Evolutionary conservation across 352 stramenopile species (phyloP), one percentile per base, ranked within the genome.

Genomic region (Globisporangium abappressorium): DNA sequence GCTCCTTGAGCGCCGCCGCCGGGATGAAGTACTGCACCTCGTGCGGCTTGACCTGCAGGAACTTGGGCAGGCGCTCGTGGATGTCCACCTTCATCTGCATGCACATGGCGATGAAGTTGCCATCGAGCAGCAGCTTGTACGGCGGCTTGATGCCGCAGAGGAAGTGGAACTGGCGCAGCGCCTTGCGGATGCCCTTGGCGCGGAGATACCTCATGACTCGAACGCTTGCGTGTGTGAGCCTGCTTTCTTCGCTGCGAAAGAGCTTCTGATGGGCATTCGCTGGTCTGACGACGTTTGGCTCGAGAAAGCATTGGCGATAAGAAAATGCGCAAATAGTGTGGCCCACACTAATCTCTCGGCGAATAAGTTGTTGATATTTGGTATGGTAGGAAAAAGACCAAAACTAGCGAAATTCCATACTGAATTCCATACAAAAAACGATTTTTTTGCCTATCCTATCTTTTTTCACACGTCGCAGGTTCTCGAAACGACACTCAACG

Each of bases 61-160:
- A 90, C 70, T 92, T 92, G 60, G 88, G 80, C 71, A 95, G 58
- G 51, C 88, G 85, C 71, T 90, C 85, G 24, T 75, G 79, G 30
- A 94, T 70, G 71, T 93, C 83, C 33, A 95, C 83, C 65, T 95
- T 93, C 86, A 94, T 94, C 74, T 95, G 84, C 56, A 90, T 65
- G 70, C 86, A 94, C 85, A 95, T 93, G 60, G 84, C 88, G 46
- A 95, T 80, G 66, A 95, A 95, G 81, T 95, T 95, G 63, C 85
- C 85, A 69, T 95, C 88, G 57, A 95, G 74, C 34, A 95, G 78
- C 24, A 93, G 74, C 62, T 91, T 89, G 73, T 94, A 95, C 8
- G 88, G 88, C 53, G 86, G 68, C 67, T 94, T 95, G 75, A 95
- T 90, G 47, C 88, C 88, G 69, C 86, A 95, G 63, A 94, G 72